Conservation (phyloP, 1,139 yeast genomes). For the Geotrichum phurueaensis region DNA sequence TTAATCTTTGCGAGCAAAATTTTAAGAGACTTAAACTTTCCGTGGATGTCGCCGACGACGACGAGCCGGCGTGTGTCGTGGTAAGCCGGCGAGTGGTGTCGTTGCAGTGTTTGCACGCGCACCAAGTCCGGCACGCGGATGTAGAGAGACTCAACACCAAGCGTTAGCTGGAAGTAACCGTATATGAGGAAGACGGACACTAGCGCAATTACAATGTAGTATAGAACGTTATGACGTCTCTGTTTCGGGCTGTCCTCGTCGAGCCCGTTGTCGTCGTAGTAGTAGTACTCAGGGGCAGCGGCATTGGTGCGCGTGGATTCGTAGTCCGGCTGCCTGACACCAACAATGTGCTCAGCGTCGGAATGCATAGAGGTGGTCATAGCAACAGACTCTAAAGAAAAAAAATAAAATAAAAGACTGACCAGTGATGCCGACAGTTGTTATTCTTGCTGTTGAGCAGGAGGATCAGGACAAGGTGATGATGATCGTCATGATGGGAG, state of each 20-base stretch:
- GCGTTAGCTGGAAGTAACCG: slow-evolving; percentile 4
- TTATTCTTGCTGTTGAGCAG: no score
- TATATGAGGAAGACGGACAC: slow-evolving; percentile 5
- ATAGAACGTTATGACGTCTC: not conserved
- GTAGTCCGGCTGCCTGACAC: not conserved
- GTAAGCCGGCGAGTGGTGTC: slow-evolving; percentile 2
- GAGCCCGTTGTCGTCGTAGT: slow-evolving; percentile 1
- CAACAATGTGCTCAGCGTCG: not conserved
- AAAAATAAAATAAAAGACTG: not conserved
- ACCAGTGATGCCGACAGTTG: no score
- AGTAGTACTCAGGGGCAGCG: slow-evolving; percentile 1
- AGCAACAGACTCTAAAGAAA: not conserved
- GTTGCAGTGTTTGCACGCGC: slow-evolving; percentile 5
- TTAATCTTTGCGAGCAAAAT: slow-evolving; percentile 44
- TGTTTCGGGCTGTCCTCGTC: not conserved
- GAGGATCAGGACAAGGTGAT: no score
- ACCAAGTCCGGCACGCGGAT: slow-evolving; percentile 12
- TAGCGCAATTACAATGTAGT: slow-evolving; percentile 1
- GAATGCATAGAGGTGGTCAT: not conserved
- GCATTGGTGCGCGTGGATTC: not conserved
- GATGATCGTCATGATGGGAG: no score
- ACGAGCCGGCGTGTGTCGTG: slow-evolving; percentile 36
- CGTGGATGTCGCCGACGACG: slow-evolving; percentile 88
- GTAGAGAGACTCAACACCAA: slow-evolving; percentile 10
- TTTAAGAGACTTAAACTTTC: slow-evolving; percentile 54